Percentiles rank a stretch among this genome's conserved stretches.
phyloP scores from a whole-genome alignment of 2,329 filamentous ascomycete species.

The Ophiocordyceps australis region DNA sequence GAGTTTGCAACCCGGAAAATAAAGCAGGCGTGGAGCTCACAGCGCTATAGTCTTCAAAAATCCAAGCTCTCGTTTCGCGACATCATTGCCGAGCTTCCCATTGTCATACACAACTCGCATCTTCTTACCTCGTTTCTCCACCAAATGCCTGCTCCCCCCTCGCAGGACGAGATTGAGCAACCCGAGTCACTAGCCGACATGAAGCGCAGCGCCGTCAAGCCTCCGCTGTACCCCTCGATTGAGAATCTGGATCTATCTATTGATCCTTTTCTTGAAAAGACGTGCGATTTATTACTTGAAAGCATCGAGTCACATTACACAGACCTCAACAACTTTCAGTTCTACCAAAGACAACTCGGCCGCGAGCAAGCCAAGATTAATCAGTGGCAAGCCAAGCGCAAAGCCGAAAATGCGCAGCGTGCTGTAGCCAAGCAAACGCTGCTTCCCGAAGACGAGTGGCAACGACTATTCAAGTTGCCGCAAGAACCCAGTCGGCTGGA shows the following conservation, averaged over 20 bases:
- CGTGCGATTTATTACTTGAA: conserved; percentile 87
- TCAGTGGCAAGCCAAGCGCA: conserved; percentile 91
- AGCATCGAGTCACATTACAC: conserved; percentile 97
- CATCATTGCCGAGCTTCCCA: conserved; percentile 77
- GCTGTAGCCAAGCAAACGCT: conserved; percentile 72
- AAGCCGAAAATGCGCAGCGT: conserved; percentile 81
- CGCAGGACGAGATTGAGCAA: conserved; percentile 48
- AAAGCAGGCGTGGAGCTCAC: no score
- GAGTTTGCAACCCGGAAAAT: conserved; percentile 15
- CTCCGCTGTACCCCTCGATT: conserved; percentile 70
- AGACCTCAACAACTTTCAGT: conserved; percentile 97
- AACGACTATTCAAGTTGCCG: conserved; percentile 93
- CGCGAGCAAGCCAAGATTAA: conserved; percentile 95
- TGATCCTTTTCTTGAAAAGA: conserved; percentile 96
- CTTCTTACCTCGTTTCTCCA: conserved; percentile 90
- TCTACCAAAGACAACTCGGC: conserved; percentile 82
- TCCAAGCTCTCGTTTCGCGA: conserved; percentile 87
- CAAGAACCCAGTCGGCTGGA: conserved; percentile 86
- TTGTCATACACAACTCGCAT: conserved; percentile 90
- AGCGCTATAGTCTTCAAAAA: conserved; percentile 73
- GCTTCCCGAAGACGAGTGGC: conserved; percentile 95
- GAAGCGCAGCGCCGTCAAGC: conserved; percentile 39
- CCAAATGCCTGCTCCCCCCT: conserved; percentile 57
- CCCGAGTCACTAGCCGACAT: conserved; percentile 68
- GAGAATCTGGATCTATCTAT: conserved; percentile 84